Evolutionary conservation across 768 basidiomycete species (phyloP).

Genomic region (Rhodotorula graminis): DNA sequence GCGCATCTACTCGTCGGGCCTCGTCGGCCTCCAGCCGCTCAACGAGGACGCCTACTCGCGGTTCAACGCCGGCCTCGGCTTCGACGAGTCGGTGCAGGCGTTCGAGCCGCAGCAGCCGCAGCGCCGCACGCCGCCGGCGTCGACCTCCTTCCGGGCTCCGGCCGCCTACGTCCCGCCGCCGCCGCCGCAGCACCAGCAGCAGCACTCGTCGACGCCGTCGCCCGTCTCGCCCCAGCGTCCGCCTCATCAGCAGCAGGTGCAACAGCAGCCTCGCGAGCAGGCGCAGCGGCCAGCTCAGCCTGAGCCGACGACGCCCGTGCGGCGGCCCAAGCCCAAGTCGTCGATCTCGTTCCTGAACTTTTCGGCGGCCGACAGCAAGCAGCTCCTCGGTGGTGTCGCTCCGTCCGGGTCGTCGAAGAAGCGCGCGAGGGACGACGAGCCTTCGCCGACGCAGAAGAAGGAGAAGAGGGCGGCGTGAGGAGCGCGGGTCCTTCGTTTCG

Average conservation of each 20-base stretch:
- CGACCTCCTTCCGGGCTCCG: background rate
- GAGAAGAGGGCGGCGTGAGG: conserved; percentile 8
- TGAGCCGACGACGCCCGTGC: background rate
- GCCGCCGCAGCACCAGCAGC: background rate
- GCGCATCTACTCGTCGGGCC: background rate
- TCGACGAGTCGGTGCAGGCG: background rate
- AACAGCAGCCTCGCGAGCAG: background rate
- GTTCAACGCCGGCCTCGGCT: background rate
- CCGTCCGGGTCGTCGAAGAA: conserved; percentile 32
- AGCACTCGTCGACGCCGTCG: background rate
- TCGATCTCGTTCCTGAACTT: conserved; percentile 34
- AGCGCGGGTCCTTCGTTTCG: too few relatives aligned
- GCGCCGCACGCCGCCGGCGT: background rate
- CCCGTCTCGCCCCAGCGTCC: background rate
- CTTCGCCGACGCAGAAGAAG: background rate
- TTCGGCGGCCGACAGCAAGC: conserved; percentile 13
- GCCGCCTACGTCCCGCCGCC: too few relatives aligned
- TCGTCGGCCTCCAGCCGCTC: background rate
- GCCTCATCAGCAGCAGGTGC: too few relatives aligned
- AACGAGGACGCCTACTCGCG: too few relatives aligned
- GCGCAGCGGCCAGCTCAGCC: background rate
- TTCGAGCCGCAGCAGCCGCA: background rate
- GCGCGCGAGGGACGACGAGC: background rate
- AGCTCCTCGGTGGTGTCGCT: conserved; percentile 23
- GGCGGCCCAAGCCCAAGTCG: background rate